These are phyloP conservation scores for Aphanomyces stellatus DNA, from an alignment of 352 stramenopile species.

Conservation along the genomic window DNA sequence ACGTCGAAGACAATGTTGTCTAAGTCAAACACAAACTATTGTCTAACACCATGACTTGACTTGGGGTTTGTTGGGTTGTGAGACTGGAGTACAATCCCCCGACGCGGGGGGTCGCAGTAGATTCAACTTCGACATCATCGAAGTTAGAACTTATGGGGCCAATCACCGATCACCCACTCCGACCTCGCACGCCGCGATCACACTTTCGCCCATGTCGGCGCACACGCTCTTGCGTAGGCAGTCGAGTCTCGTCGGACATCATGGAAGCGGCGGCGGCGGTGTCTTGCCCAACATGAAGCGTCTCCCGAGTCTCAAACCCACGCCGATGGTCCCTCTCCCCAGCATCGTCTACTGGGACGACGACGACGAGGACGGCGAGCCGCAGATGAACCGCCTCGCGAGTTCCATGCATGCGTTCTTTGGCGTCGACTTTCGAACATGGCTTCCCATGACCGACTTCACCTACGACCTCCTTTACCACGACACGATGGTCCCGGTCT, in stretches of 20 bases:
- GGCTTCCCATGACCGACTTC: not conserved
- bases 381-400: not conserved
- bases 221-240: not conserved
- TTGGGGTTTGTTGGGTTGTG: no score
- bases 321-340: not conserved
- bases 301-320: not conserved
- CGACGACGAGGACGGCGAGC: not conserved
- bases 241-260: not conserved
- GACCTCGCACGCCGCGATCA: no score
- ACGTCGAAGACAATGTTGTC: not conserved
- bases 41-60: no score
- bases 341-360: not conserved
- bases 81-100: no score
- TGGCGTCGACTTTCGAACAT: conserved; percentile 1
- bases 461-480: not conserved
- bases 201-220: not conserved
- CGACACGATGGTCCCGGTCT: not conserved
- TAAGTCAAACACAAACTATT: no score
- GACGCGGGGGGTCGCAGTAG: no score
- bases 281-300: not conserved
- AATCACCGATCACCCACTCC: no score
- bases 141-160: no score
- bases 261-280: not conserved
- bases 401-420: not conserved
- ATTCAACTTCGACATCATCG: no score